These are phyloP conservation scores for Termitomyces sp. DNA, from an alignment of 768 basidiomycete species.

Conservation along the genomic window DNA sequence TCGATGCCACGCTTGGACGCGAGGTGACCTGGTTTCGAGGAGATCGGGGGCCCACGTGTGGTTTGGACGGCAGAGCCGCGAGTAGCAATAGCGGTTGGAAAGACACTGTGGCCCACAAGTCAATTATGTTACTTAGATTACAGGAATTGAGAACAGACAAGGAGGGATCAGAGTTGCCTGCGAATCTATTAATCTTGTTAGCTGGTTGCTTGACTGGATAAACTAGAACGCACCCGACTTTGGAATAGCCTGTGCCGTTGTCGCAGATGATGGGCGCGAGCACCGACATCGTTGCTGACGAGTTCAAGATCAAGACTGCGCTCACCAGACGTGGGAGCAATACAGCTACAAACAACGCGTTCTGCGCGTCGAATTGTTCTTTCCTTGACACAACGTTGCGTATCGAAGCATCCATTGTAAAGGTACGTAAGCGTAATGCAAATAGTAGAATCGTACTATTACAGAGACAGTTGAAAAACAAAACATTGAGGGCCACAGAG, in stretches of 20 bases:
- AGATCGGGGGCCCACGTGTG: slow-evolving; percentile 73
- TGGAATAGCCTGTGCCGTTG: slow-evolving; percentile 96
- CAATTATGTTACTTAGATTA: background rate
- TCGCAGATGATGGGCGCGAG: slow-evolving; percentile 96
- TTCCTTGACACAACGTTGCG: slow-evolving; percentile 31
- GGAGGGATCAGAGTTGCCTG: slow-evolving; percentile 98
- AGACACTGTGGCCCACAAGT: slow-evolving; percentile 55
- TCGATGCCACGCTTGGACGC: slow-evolving; percentile 97
- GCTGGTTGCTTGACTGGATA: background rate
- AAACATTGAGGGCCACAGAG: background rate
- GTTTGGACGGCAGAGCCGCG: slow-evolving; percentile 64
- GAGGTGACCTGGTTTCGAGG: slow-evolving; percentile 84
- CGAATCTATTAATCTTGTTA: slow-evolving; percentile 58
- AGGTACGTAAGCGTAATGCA: slow-evolving; percentile 9
- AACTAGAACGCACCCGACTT: slow-evolving; percentile 77
- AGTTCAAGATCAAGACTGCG: too few relatives aligned
- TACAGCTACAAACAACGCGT: too few relatives aligned
- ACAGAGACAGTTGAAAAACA: too few relatives aligned
- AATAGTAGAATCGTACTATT: background rate
- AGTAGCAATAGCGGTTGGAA: slow-evolving; percentile 96
- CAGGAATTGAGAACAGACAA: slow-evolving; percentile 56
- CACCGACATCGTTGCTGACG: slow-evolving; percentile 20
- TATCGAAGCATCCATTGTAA: slow-evolving; percentile 30
- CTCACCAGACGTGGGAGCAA: too few relatives aligned
- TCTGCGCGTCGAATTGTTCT: too few relatives aligned